Base-by-base conservation (phyloP, 1,139 yeast species). In the Protomyces macrosporus region DNA sequence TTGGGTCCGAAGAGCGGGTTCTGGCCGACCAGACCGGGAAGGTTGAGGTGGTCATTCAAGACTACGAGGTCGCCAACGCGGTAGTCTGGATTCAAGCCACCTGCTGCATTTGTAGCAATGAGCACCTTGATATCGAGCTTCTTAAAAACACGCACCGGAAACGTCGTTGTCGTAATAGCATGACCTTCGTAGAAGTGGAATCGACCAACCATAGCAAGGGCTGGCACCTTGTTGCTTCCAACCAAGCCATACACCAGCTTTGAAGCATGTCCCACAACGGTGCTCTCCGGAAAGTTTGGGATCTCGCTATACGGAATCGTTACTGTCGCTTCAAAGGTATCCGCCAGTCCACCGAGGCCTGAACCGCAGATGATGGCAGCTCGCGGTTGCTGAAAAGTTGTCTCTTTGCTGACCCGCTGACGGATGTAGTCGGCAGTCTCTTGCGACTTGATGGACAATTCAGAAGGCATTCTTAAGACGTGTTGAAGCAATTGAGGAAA, bases 1-100 rank as follows among this genome's bases (percentile, higher is more conserved):
- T 93, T 93, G 30, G 95, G 88, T 0, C 98, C 98, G 70, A 90
- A 81, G 69, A 93, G 80, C 6, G 97, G 95, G 72, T 91, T 95
- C 69, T 78, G 81, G 0, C 98, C 98, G 1, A 93, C 85, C 67
- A 93, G 78, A 0, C 98, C 98, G 0, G 97, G 96, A 67, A 91
- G 74, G 73, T 90, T 90, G 71, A 93, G 82, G 74, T 93, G 98
- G 68, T 72, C 55, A 73, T 82, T 82, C 66, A 93, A 82, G 62
- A 93, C 80, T 97, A 93, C 91, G 70, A 93, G 77, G 72, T 93
- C 98, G 33, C 98, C 97, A 9, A 58, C 62, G 63, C 79, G 80
- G 74, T 76, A 91, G 1, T 72, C 72, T 1, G 82, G 75, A 71
- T 89, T 87, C 52, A 87, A 75, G 0, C 97, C 97, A 42, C 98